Conservation (phyloP, 352 stramenopile genomes). For the Pythium sp. region DNA sequence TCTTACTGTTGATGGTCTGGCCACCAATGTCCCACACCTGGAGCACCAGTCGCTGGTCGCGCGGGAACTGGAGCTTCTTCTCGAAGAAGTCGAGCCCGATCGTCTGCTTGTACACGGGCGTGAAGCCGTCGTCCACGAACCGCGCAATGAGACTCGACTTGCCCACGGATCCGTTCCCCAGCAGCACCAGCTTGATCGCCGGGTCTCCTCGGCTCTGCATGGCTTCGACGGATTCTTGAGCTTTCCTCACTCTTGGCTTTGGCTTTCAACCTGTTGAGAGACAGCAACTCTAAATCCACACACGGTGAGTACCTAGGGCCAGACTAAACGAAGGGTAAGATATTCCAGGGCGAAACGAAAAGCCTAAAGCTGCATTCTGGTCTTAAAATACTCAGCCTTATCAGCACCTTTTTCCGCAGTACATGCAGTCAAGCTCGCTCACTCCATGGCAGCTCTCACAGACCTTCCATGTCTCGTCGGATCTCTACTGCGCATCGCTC, state of each 20-base stretch:
- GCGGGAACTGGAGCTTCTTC: conserved; percentile 77
- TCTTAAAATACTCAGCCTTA: conserved; percentile 7
- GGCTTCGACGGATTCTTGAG: background rate
- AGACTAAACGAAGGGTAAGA: background rate
- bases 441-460: background rate
- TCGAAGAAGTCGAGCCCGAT: conserved; percentile 87
- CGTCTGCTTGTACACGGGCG: conserved; percentile 84
- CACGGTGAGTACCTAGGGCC: background rate
- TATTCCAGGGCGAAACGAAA: conserved; percentile 4
- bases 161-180: conserved; percentile 85
- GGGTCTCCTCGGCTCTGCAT: conserved; percentile 36
- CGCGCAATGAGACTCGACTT: conserved; percentile 84
- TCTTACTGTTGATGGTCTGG: conserved; percentile 87
- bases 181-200: conserved; percentile 81
- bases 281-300: background rate
- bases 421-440: background rate
- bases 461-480: background rate
- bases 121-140: conserved; percentile 82
- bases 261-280: background rate
- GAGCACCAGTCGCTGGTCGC: conserved; percentile 69
- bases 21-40: conserved; percentile 89
- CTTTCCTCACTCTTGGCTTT: background rate
- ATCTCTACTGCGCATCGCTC: background rate
- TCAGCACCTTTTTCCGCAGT: background rate
- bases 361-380: background rate